A percentile compares a stretch with the other conserved stretches of the same genome.
Conservation (phyloP, 106 monocot species). For the Acorus gramineus region DNA sequence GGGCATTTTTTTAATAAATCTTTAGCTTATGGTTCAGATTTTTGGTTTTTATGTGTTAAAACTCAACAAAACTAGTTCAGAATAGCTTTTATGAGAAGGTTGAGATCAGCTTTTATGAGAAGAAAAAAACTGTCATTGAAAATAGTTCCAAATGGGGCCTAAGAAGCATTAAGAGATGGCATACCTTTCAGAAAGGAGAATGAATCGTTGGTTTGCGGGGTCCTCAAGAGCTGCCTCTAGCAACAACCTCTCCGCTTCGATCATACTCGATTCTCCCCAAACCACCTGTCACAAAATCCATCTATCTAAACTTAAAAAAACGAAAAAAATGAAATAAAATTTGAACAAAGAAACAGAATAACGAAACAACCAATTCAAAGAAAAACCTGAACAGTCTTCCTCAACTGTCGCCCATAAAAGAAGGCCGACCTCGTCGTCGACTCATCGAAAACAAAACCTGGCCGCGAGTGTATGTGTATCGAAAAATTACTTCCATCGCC, state of each 20-base stretch:
- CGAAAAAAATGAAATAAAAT: background rate
- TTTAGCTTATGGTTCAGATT: too few relatives aligned
- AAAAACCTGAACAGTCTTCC: constrained; percentile 49
- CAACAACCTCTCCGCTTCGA: constrained; percentile 72
- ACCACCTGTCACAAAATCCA: constrained; percentile 41
- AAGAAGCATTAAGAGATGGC: background rate
- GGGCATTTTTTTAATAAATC: too few relatives aligned
- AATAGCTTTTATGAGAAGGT: too few relatives aligned
- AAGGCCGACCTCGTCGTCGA: constrained; percentile 54
- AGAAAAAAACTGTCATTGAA: too few relatives aligned
- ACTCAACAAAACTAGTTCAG: too few relatives aligned
- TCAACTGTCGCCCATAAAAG: constrained; percentile 66
- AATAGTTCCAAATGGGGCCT: too few relatives aligned
- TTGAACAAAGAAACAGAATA: background rate
- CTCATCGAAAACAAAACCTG: constrained; percentile 56
- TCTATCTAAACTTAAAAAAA: background rate
- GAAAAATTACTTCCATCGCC: constrained; percentile 51
- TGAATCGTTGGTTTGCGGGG: constrained; percentile 83
- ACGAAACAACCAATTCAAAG: background rate
- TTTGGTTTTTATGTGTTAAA: too few relatives aligned
- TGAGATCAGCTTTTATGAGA: too few relatives aligned
- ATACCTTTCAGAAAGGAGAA: constrained; percentile 85
- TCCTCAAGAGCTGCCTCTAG: constrained; percentile 55
- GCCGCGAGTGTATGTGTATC: constrained; percentile 75
- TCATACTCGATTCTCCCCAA: constrained; percentile 94